Evolutionary conservation across 202 grass and related monocot genomes (phyloP), one percentile per base, ranked within the genome.

Genomic region (Schoenoplectus tabernaemontani): DNA sequence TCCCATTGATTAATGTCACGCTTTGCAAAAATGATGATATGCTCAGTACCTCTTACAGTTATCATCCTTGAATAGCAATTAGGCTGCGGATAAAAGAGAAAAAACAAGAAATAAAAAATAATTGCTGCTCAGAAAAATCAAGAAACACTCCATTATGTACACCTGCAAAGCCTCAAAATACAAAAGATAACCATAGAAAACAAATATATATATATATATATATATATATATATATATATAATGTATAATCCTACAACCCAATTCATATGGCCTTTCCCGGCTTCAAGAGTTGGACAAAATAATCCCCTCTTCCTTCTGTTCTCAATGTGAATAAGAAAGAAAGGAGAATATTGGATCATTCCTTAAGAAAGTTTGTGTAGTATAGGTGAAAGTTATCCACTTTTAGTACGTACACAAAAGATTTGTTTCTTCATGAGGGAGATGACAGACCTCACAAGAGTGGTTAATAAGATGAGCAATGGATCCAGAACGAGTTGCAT

Each of bases 401-500:
- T 72, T 23, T 20, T 43, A 69, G 11, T 53, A 54, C 33, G 70
- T 54, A 9, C 9, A 54, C 2, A 6, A 53, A 50, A 30, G 9
- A 74, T 51, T 32, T 53, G 38, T 53, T 53, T 73, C 22, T 50
- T 53, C 22, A 0, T 51, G 24, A 24, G 13, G 24, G 2, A 53
- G 24, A 34, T 77, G 56, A 79, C 85, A 90, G 77, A 99, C 96
- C 89, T 99, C 96, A 36, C 96, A 99, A 13, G 96, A 99, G 77
- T 99, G 96, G 71, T 99, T 99, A 85, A 99, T 99, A 77, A 99
- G 83, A 89, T 96, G 96, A 75, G 96, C 96, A 81, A 99, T 91
- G 84, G 92, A 91, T 88, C 96, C 96, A 82, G 90, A 83, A 66
- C 92, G 72, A 70, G 96, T 99, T 79, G 96, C 96, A 83, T 99